phyloP scores from a whole-genome alignment of 1,139 yeast genomes.

The Ogataea hybrid region DNA sequence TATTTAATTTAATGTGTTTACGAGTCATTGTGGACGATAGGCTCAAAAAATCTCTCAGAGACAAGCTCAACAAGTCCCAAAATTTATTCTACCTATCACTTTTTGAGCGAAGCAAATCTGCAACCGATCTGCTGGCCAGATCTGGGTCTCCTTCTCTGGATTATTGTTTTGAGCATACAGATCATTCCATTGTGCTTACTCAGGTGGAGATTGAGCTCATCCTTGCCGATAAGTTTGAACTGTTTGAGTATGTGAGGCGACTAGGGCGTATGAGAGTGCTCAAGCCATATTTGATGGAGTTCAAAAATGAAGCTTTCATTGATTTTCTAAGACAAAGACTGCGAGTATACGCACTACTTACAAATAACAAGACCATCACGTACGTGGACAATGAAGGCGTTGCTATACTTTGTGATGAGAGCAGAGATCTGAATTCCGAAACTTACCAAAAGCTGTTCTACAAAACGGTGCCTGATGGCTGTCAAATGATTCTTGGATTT shows the following conservation, averaged over 20 bases:
- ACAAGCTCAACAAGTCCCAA: neutral
- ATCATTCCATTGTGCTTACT: slow-evolving; percentile 5
- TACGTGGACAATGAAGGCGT: slow-evolving; percentile 1
- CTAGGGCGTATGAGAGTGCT: slow-evolving; percentile 6
- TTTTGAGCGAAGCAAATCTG: slow-evolving; percentile 6
- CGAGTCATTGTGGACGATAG: slow-evolving; percentile 10
- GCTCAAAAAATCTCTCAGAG: slow-evolving; percentile 1
- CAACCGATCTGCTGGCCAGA: slow-evolving; percentile 3
- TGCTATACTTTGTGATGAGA: neutral
- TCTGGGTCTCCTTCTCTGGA: neutral
- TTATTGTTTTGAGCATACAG: slow-evolving; percentile 5
- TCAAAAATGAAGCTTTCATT: slow-evolving; percentile 4
- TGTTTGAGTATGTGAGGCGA: slow-evolving; percentile 9
- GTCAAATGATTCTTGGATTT: slow-evolving; percentile 9
- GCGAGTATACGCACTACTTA: slow-evolving; percentile 5
- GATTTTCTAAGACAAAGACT: slow-evolving; percentile 6
- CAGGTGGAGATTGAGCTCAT: slow-evolving; percentile 13
- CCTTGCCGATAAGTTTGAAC: slow-evolving; percentile 6
- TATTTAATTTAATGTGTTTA: slow-evolving; percentile 6
- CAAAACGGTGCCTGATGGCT: slow-evolving; percentile 1
- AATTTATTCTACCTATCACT: slow-evolving; percentile 9
- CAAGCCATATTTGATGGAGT: slow-evolving; percentile 5
- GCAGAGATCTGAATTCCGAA: neutral
- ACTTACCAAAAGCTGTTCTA: neutral
- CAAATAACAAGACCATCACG: neutral